Conservation (phyloP, 1,284 basidiomycete species). For the Sanghuangporus weigelae region DNA sequence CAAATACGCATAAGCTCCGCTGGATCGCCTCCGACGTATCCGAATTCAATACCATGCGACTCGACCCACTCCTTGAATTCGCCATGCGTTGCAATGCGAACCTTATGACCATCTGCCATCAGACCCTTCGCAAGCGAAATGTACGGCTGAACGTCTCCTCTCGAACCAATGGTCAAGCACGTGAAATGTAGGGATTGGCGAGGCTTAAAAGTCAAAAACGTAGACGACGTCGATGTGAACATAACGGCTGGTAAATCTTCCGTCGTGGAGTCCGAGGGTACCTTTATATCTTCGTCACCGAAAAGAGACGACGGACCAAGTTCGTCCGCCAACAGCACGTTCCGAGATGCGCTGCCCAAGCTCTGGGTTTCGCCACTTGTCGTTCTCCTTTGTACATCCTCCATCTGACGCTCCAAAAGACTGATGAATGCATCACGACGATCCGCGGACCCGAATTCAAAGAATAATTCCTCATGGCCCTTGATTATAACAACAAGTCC, state of each 20-base stretch:
- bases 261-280: slow-evolving; percentile 47
- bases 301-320: slow-evolving; percentile 46
- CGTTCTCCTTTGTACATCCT: slow-evolving; percentile 54
- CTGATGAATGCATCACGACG: slow-evolving; percentile 72
- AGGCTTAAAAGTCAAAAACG: slow-evolving; percentile 93
- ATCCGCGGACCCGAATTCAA: slow-evolving; percentile 82
- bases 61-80: slow-evolving; percentile 97
- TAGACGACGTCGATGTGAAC: slow-evolving; percentile 90
- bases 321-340: slow-evolving; percentile 71
- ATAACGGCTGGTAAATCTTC: slow-evolving; percentile 80
- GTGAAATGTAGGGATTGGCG: slow-evolving; percentile 80
- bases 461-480: slow-evolving; percentile 95
- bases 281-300: slow-evolving; percentile 36
- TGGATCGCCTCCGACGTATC: slow-evolving; percentile 92
- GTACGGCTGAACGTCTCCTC: slow-evolving; percentile 92
- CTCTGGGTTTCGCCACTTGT: slow-evolving; percentile 35
- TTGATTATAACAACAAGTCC: slow-evolving; percentile 88
- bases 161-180: slow-evolving; percentile 91
- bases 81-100: slow-evolving; percentile 86
- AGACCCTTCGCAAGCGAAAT: slow-evolving; percentile 92
- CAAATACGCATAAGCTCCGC: slow-evolving; percentile 94
- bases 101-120: slow-evolving; percentile 83
- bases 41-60: slow-evolving; percentile 92
- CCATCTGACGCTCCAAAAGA: slow-evolving; percentile 77
- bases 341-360: slow-evolving; percentile 47